Conservation (phyloP, 352 stramenopile genomes). For the Ophiocytium majus region DNA sequence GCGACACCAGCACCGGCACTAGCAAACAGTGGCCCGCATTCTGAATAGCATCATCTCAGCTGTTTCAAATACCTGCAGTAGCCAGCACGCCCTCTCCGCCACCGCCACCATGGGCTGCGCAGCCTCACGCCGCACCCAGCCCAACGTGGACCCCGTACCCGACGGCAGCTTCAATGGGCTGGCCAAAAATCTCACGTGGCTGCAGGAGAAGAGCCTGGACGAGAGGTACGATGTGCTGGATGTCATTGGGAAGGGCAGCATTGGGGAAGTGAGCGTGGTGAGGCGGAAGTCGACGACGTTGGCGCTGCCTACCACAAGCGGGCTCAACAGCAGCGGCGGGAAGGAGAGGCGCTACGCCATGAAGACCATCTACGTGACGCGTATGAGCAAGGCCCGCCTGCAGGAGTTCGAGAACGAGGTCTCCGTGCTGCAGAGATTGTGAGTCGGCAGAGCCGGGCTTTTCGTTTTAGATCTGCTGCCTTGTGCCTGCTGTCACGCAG, state of each 20-base stretch:
- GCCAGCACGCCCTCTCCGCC: too few species aligned
- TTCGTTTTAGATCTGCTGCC: too few species aligned
- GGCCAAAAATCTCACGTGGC: slow-evolving; percentile 41
- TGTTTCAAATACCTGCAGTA: too few species aligned
- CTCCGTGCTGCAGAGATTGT: slow-evolving; percentile 16
- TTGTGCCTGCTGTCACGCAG: too few species aligned
- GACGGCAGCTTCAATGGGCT: slow-evolving; percentile 25
- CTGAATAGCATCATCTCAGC: too few species aligned
- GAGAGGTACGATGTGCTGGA: slow-evolving; percentile 53
- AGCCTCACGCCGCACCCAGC: neutral
- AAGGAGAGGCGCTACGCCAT: slow-evolving; percentile 50
- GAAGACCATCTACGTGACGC: slow-evolving; percentile 54
- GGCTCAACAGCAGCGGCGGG: neutral
- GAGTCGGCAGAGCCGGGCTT: too few species aligned
- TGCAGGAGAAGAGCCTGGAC: slow-evolving; percentile 55
- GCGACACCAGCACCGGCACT: too few species aligned
- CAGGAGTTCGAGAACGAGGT: slow-evolving; percentile 56
- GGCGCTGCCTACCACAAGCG: neutral
- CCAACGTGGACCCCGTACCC: neutral
- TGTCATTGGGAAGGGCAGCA: slow-evolving; percentile 40
- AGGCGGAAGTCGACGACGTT: neutral
- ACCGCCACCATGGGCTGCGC: neutral
- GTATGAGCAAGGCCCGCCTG: slow-evolving; percentile 29
- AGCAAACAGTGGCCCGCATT: too few species aligned
- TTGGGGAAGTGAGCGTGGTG: slow-evolving; percentile 32